A percentile compares a stretch with the other conserved stretches of the same genome.
These are phyloP conservation scores for Tuber indicum DNA, from an alignment of 495 filamentous ascomycete genomes.

Conservation along the genomic window DNA sequence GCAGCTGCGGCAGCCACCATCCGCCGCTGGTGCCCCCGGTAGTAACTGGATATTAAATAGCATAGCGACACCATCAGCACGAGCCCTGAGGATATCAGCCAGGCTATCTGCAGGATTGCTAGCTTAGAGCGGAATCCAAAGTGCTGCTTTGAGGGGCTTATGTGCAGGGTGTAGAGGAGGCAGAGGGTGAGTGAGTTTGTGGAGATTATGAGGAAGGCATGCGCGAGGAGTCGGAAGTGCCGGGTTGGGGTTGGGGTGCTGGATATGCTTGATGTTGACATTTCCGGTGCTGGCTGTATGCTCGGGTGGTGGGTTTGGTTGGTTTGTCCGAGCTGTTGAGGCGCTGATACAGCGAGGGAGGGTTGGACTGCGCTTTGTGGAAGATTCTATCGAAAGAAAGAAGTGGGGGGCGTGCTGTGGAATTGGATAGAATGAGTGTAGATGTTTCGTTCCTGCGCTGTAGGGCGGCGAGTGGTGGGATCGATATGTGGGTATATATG, in stretches of 20 bases:
- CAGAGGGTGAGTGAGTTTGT: constrained; percentile 8
- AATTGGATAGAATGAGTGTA: neutral
- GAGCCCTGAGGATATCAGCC: constrained; percentile 1
- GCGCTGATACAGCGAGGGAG: neutral
- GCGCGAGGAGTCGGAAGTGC: neutral
- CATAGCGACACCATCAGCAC: neutral
- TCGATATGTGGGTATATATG: neutral
- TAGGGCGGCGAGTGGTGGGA: neutral
- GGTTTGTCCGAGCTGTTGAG: neutral
- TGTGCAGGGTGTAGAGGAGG: constrained; percentile 9
- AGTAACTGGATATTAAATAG: neutral
- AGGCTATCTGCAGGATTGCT: constrained; percentile 3
- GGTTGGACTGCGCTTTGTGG: neutral
- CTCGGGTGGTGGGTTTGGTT: neutral
- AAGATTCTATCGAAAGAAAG: neutral
- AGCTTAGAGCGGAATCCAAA: neutral
- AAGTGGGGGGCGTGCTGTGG: neutral
- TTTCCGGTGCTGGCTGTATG: neutral
- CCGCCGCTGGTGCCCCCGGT: neutral
- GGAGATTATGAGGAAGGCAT: constrained; percentile 9
- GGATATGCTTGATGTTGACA: constrained; percentile 3
- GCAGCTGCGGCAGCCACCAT: neutral
- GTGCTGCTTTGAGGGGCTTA: neutral
- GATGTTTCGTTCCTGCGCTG: neutral
- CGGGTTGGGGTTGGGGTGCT: neutral